Evolutionary conservation across 176 grass and related monocot species (phyloP).

Genomic region (Panicum miliaceum): DNA sequence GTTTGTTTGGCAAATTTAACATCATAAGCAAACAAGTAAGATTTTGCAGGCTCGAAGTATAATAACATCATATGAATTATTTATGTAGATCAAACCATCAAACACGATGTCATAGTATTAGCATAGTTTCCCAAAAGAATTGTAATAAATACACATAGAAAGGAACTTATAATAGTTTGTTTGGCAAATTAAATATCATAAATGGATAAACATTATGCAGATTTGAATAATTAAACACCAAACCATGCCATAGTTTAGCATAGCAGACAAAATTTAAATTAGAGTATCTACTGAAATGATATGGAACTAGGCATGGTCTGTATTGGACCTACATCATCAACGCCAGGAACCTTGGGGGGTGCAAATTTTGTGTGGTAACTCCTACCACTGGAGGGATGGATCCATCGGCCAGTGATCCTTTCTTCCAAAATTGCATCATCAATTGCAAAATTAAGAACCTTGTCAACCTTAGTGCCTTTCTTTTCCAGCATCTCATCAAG

Average conservation of each 20-base stretch:
- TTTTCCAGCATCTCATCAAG: slow-evolving; percentile 79
- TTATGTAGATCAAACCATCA: background rate
- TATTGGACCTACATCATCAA: slow-evolving; percentile 74
- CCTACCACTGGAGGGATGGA: slow-evolving; percentile 72
- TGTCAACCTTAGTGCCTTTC: slow-evolving; percentile 62
- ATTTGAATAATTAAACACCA: too few relatives aligned
- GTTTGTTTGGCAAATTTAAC: background rate
- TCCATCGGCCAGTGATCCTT: slow-evolving; percentile 86
- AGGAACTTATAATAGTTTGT: background rate
- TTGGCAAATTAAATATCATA: too few relatives aligned
- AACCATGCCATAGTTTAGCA: too few relatives aligned
- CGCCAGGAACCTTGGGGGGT: slow-evolving; percentile 64
- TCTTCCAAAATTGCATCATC: slow-evolving; percentile 77
- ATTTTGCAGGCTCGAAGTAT: background rate
- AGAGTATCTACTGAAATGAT: background rate
- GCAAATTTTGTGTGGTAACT: slow-evolving; percentile 78
- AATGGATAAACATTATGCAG: too few relatives aligned
- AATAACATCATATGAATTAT: too few relatives aligned
- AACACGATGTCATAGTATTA: background rate
- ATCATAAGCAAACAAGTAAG: background rate
- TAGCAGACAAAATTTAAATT: background rate
- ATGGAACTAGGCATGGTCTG: background rate
- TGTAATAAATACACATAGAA: background rate
- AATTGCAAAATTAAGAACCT: slow-evolving; percentile 79
- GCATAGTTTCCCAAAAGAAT: background rate